These are phyloP conservation scores for Cystobasidium ongulense DNA, from an alignment of 768 basidiomycete genomes.

Conservation along the genomic window DNA sequence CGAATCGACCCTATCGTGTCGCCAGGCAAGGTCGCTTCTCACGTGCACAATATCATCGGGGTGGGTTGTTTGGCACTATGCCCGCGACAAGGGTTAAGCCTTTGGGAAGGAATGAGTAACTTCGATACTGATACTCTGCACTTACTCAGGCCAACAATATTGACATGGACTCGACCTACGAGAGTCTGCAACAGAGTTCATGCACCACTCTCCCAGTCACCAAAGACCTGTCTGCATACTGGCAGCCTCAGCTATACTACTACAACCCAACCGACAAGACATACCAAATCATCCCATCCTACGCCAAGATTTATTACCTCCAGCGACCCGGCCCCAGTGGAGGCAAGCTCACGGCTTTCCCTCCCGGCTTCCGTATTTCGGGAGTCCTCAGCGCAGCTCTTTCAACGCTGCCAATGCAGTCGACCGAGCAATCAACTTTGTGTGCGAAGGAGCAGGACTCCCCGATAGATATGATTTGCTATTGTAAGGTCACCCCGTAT, in stretches of 20 bases:
- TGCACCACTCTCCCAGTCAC: constrained; percentile 46
- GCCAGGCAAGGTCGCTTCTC: constrained; percentile 33
- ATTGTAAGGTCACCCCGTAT: not conserved
- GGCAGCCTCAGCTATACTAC: constrained; percentile 42
- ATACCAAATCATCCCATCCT: constrained; percentile 42
- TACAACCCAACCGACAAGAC: constrained; percentile 43
- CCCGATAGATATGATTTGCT: not conserved
- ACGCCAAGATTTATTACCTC: constrained; percentile 44
- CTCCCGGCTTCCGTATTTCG: constrained; percentile 47
- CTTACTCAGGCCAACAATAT: constrained; percentile 40
- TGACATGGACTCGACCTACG: constrained; percentile 42
- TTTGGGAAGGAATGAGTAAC: too few species aligned
- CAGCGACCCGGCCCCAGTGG: constrained; percentile 43
- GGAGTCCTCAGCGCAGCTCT: constrained; percentile 44
- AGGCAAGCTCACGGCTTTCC: constrained; percentile 45
- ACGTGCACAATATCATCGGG: constrained; percentile 46
- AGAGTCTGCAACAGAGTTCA: constrained; percentile 37
- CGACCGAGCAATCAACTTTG: constrained; percentile 44
- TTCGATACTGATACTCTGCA: not conserved
- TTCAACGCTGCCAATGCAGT: constrained; percentile 42
- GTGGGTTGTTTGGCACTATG: constrained; percentile 38
- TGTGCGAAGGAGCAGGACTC: constrained; percentile 42
- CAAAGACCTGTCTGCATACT: constrained; percentile 47
- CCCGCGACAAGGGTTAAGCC: too few species aligned
- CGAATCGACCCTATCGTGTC: constrained; percentile 39